Conservation (phyloP, 2,329 filamentous ascomycete genomes). For the Alternaria metachromatica region DNA sequence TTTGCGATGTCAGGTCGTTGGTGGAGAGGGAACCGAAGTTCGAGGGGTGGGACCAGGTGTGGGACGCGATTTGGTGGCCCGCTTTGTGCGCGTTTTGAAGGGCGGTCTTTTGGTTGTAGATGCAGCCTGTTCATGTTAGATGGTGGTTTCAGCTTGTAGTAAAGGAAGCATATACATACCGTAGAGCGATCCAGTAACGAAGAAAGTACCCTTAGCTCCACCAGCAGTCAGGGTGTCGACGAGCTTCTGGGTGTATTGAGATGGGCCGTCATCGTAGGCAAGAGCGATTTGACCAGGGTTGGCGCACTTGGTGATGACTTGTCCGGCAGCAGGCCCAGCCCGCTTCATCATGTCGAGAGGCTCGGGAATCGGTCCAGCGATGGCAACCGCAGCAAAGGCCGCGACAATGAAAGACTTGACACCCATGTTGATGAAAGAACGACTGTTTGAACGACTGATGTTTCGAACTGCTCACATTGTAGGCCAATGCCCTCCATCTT, state of each 20-base stretch:
- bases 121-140: constrained; percentile 24
- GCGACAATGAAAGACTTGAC: constrained; percentile 31
- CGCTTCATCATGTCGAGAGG: constrained; percentile 37
- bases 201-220: constrained; percentile 46
- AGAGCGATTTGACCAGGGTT: constrained; percentile 40
- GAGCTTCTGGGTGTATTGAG: constrained; percentile 44
- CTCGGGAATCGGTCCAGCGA: constrained; percentile 32
- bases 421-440: constrained; percentile 24
- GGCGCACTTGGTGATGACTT: constrained; percentile 40
- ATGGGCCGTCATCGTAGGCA: constrained; percentile 47
- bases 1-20: constrained; percentile 39
- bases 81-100: constrained; percentile 41
- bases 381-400: constrained; percentile 25
- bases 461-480: neutral
- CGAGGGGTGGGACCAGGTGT: constrained; percentile 44
- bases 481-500: constrained; percentile 1
- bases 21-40: constrained; percentile 43
- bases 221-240: constrained; percentile 39
- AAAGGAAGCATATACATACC: constrained; percentile 7
- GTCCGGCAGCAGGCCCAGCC: constrained; percentile 36
- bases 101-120: constrained; percentile 42
- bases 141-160: neutral
- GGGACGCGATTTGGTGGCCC: constrained; percentile 47
- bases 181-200: constrained; percentile 41
- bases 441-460: neutral